phyloP scores from a whole-genome alignment of 73 alveolate genomes.

The Paramecium primaurelia region DNA sequence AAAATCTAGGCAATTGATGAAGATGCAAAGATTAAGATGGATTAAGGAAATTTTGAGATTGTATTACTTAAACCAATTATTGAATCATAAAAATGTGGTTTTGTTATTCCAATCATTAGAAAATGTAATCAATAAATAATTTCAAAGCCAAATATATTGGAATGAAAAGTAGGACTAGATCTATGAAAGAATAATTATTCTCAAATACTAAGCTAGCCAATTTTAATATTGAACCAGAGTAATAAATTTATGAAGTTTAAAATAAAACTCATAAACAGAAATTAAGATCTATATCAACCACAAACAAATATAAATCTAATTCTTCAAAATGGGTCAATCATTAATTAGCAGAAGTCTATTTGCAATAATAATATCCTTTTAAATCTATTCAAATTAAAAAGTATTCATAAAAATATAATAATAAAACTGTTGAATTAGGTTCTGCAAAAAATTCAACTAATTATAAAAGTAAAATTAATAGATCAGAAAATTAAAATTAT shows the following conservation, averaged over 20 bases:
- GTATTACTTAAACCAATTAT: background rate
- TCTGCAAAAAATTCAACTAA: background rate
- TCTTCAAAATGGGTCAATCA: slow-evolving; percentile 22
- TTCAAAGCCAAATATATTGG: background rate
- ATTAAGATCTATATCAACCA: slow-evolving; percentile 25
- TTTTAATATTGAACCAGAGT: background rate
- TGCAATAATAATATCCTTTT: background rate
- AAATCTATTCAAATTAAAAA: background rate
- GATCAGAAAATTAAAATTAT: background rate
- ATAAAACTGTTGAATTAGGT: background rate
- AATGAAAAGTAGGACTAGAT: slow-evolving; percentile 12
- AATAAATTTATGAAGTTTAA: background rate
- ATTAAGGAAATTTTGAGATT: background rate
- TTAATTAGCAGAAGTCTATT: background rate
- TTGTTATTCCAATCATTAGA: slow-evolving; percentile 34
- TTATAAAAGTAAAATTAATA: background rate
- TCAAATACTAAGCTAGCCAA: background rate
- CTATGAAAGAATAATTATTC: background rate
- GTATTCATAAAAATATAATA: background rate
- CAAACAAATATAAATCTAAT: background rate
- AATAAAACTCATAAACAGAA: background rate
- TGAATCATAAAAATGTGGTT: slow-evolving; percentile 8
- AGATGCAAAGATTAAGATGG: background rate
- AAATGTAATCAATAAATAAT: background rate
- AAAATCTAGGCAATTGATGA: background rate